These are phyloP conservation scores for Pythium phragmiticola DNA, from an alignment of 352 stramenopile species.

Conservation along the genomic window DNA sequence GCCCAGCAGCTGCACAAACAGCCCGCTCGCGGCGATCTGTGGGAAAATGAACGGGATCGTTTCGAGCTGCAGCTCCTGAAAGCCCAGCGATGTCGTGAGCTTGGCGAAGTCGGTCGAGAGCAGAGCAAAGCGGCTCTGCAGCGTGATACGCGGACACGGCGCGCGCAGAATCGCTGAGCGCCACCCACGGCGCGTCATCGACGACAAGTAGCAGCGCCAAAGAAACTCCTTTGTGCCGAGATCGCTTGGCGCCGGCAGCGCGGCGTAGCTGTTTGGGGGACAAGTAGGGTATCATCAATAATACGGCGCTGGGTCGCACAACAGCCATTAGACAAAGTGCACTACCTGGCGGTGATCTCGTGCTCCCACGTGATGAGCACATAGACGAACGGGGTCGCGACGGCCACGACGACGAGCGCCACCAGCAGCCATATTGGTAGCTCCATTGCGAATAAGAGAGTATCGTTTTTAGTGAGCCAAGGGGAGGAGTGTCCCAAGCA, in stretches of 20 bases:
- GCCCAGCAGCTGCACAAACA: conserved; percentile 76
- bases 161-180: conserved; percentile 44
- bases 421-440: conserved; percentile 36
- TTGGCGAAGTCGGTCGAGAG: conserved; percentile 78
- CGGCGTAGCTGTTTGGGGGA: conserved; percentile 38
- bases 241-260: conserved; percentile 65
- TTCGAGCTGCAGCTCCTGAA: conserved; percentile 62
- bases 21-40: conserved; percentile 55
- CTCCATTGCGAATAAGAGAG: conserved; percentile 18
- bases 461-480: neutral
- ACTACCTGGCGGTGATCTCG: conserved; percentile 55
- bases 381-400: conserved; percentile 64
- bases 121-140: conserved; percentile 70
- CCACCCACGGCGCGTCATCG: conserved; percentile 60
- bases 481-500: neutral
- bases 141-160: conserved; percentile 68
- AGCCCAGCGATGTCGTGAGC: conserved; percentile 72
- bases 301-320: neutral
- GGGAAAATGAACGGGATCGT: conserved; percentile 77
- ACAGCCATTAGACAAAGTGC: neutral
- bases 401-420: conserved; percentile 47
- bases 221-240: conserved; percentile 78
- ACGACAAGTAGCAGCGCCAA: conserved; percentile 71
- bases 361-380: conserved; percentile 79
- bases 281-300: neutral